A percentile compares a stretch with the other conserved stretches of the same genome.
These are phyloP conservation scores for Marasmius sp. DNA, from an alignment of 1,284 basidiomycete species.

Conservation along the genomic window DNA sequence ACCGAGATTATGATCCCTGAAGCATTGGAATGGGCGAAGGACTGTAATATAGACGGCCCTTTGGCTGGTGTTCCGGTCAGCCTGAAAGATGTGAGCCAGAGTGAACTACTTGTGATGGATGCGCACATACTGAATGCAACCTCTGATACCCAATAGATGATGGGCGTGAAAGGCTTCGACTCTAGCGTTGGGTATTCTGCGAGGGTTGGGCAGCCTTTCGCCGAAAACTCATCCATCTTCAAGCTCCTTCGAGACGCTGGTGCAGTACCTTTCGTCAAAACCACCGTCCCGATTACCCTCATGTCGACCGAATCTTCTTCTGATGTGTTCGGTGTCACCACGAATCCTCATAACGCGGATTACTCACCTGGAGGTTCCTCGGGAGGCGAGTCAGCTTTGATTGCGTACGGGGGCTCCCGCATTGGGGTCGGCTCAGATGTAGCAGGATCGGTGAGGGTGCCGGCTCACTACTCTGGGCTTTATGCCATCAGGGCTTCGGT, in stretches of 20 bases:
- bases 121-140: no score
- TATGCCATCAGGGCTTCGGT: slow-evolving; percentile 61
- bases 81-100: slow-evolving; percentile 43
- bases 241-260: slow-evolving; percentile 65
- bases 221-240: slow-evolving; percentile 50
- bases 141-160: slow-evolving; percentile 18
- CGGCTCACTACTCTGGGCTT: slow-evolving; percentile 70
- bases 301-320: slow-evolving; percentile 74
- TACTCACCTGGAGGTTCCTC: slow-evolving; percentile 70
- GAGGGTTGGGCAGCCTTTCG: slow-evolving; percentile 44
- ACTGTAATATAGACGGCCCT: slow-evolving; percentile 43
- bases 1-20: slow-evolving; percentile 53
- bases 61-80: slow-evolving; percentile 50
- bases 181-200: slow-evolving; percentile 62
- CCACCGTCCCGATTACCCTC: slow-evolving; percentile 71
- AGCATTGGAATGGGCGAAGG: slow-evolving; percentile 42
- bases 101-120: no score
- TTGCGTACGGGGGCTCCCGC: slow-evolving; percentile 68
- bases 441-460: slow-evolving; percentile 71
- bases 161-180: slow-evolving; percentile 55
- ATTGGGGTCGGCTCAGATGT: slow-evolving; percentile 78
- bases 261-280: slow-evolving; percentile 78
- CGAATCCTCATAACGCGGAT: slow-evolving; percentile 60
- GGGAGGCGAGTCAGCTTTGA: slow-evolving; percentile 70
- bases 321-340: slow-evolving; percentile 67